Percentiles rank a stretch among this genome's conserved stretches.
phyloP scores from a whole-genome alignment of 805 yeast species.

The Metschnikowia sp. region DNA sequence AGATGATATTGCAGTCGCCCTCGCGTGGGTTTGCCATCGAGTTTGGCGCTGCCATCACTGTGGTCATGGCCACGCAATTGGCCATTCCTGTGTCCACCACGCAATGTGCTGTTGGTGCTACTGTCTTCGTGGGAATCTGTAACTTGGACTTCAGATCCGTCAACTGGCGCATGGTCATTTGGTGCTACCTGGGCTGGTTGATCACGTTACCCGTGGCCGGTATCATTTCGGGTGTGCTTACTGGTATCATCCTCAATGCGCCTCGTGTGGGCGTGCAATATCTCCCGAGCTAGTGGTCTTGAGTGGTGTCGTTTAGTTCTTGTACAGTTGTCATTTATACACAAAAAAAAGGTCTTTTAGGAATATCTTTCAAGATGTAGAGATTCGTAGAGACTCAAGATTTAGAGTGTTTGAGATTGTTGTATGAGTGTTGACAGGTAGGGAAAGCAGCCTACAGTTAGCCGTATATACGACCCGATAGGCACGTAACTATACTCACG shows the following conservation, averaged over 20 bases:
- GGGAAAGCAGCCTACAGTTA: no score
- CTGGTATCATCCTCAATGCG: slow-evolving; percentile 62
- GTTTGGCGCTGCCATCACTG: slow-evolving; percentile 73
- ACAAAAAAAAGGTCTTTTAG: no score
- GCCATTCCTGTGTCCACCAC: slow-evolving; percentile 75
- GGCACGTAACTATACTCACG: no score
- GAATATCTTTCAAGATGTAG: no score
- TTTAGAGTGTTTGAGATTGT: no score
- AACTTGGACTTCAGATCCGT: slow-evolving; percentile 60
- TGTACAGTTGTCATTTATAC: background rate
- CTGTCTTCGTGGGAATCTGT: slow-evolving; percentile 72
- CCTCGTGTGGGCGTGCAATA: slow-evolving; percentile 43
- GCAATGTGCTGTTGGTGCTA: slow-evolving; percentile 75
- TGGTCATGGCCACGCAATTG: slow-evolving; percentile 71
- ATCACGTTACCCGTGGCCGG: slow-evolving; percentile 74
- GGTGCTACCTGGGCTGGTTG: slow-evolving; percentile 73
- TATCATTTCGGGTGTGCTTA: slow-evolving; percentile 61
- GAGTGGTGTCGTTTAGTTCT: background rate
- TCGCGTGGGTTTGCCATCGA: slow-evolving; percentile 75
- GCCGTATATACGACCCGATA: no score
- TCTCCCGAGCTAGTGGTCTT: slow-evolving; percentile 7
- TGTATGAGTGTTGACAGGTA: no score
- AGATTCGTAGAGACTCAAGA: no score
- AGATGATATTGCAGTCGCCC: slow-evolving; percentile 71
- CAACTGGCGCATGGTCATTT: slow-evolving; percentile 73